phyloP scores from a whole-genome alignment of 2,329 filamentous ascomycete species.

The Ceratocystis albifundus region DNA sequence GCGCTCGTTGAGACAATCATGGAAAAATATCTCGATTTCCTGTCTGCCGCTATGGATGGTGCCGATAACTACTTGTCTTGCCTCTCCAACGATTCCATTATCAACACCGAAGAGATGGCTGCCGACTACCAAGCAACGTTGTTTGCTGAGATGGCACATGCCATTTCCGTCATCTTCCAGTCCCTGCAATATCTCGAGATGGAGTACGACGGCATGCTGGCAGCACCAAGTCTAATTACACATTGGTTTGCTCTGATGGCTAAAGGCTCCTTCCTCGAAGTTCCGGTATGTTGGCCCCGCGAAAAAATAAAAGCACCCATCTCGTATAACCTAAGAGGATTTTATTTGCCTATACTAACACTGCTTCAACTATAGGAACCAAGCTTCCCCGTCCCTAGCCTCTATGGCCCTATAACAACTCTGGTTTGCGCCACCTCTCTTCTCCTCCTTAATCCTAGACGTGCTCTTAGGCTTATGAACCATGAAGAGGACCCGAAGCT shows the following conservation, averaged over 20 bases:
- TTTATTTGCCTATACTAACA: neutral
- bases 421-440: conserved; percentile 60
- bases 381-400: conserved; percentile 18
- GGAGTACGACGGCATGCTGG: conserved; percentile 17
- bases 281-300: conserved; percentile 39
- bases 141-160: conserved; percentile 60
- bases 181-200: conserved; percentile 38
- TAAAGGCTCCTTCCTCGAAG: conserved; percentile 56
- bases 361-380: conserved; percentile 10
- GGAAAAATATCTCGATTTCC: conserved; percentile 38
- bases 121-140: conserved; percentile 50
- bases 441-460: conserved; percentile 54
- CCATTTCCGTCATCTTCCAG: conserved; percentile 62
- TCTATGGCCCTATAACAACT: conserved; percentile 38
- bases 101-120: conserved; percentile 43
- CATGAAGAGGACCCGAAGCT: conserved; percentile 37
- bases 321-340: too few relatives aligned
- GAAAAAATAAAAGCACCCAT: neutral
- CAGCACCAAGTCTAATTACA: conserved; percentile 16
- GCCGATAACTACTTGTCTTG: conserved; percentile 40
- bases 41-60: conserved; percentile 39
- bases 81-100: conserved; percentile 39
- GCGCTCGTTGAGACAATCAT: conserved; percentile 20
- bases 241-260: conserved; percentile 37
- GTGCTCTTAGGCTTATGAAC: conserved; percentile 45